Evolutionary conservation across 2,329 filamentous ascomycete genomes (phyloP), one percentile per base, ranked within the genome.

Genomic region (Nannizziopsis barbatae): DNA sequence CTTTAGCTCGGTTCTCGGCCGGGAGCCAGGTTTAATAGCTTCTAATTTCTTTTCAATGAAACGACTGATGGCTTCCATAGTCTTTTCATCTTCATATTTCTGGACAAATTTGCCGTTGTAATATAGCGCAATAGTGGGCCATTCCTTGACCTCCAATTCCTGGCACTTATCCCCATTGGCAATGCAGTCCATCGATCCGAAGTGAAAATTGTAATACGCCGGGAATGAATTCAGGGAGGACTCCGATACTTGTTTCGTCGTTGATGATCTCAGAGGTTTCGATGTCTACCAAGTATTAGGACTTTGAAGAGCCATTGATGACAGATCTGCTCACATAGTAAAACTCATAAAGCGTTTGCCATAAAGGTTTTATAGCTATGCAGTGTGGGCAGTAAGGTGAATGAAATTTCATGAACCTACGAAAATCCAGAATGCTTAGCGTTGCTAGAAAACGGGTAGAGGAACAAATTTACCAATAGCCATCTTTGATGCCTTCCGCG

Each of bases 261-360:
- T 66, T 42, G 72, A 67, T 45, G 71, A 66, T 52, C 73, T 67
- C 43, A 82, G 70, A 12, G 84, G 83, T 58, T 87, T 82, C 33
- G 86, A 92, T 33, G 89, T 95, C 70, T 86, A 72, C 17, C 27
- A 38, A n/a, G 8, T 12, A 50, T 66, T 53, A 66, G 57, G 44
- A 18, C 18, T 30, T 45, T 47, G 39, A 14, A 45, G 31, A 17
- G 17, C n/a, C 14, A 43, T 9, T 6, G 35, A 37, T 14, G 10
- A 22, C 15, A 22, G 27, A 7, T 11, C 14, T 18, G 58, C 65
- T 56, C 55, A 71, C 68, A 53, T 71, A 81, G 71, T 95, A 98
- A 67, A 82, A 95, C 70, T 98, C 92, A 73, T 96, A 95, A 11
- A 90, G 67, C 4, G 89, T 95, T 68, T 96, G 88, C 74, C 80